Base-by-base conservation (phyloP, 441 rosid genomes). In the Sinapis alba region DNA sequence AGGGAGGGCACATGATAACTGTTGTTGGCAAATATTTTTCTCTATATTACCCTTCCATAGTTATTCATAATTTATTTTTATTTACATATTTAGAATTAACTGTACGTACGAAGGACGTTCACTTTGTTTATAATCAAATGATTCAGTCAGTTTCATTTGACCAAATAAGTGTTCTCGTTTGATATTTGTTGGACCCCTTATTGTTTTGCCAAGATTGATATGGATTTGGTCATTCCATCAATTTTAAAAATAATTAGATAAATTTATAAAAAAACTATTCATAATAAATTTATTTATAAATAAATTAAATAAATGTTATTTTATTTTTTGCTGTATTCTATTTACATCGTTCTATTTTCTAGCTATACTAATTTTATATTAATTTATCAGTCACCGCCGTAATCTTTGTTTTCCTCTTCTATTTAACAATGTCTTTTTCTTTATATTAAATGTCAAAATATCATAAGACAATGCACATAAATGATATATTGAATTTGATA, bases 1-100 rank as follows among this genome's bases (percentile, higher is more conserved):
- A 61, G 19, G 58, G 74, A 61, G 19, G 58, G 70, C 74, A 69
- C 79, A 76, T 76, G 79, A 53, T 23, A 8, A 19, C 7, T 66
- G 53, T 66, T 41, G 24, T 57, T 2, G 34, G 47, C 24, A 10
- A 66, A 41, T n/a, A 24, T 34, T 51, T 43, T 58, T 59, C 61
- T 20, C 61, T 15, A 1, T 43, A 15, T 32, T 67, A 2, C 28
- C 59, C 50, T 43, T 58, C 65, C 5, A 18, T 0, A 9, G 3
- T 60, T 26, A 64, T 73, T 32, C 57, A 43, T 38, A 53, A 30
- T 15, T 19, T 0, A 41, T 13, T 38, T 38, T 24, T 57, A 19
- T 19, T 36, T 38, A 26, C 28, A 62, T 20, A 56, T 16, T 26
- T 64, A 7, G 43, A 18, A 1, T 53, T 57, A 24, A 23, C 1